Conservation (phyloP, 495 filamentous ascomycete genomes). For the Durotheca rogersii region DNA sequence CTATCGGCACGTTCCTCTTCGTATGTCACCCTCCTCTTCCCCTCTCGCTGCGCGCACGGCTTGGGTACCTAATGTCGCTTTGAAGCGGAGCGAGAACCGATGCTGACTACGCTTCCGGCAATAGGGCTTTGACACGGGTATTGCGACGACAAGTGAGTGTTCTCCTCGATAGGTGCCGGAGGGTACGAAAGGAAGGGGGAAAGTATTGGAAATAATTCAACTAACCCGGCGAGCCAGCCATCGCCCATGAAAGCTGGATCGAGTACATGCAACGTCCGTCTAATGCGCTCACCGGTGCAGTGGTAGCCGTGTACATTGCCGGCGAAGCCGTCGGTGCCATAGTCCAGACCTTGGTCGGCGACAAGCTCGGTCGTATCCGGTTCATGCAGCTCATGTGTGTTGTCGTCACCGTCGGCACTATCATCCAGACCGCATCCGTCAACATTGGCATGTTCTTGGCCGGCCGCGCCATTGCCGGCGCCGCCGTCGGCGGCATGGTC, state of each 20-base stretch:
- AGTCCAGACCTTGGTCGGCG: slow-evolving; percentile 54
- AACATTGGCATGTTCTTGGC: slow-evolving; percentile 63
- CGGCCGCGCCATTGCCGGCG: slow-evolving; percentile 56
- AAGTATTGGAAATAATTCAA: slow-evolving; percentile 1
- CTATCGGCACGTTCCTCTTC: slow-evolving; percentile 59
- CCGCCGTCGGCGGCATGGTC: slow-evolving; percentile 57
- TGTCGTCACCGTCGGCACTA: slow-evolving; percentile 57
- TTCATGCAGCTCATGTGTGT: slow-evolving; percentile 61
- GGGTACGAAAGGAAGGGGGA: neutral
- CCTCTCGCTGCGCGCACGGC: no score
- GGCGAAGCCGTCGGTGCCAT: slow-evolving; percentile 58
- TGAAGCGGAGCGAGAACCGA: no score
- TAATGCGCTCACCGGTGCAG: slow-evolving; percentile 57
- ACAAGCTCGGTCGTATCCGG: slow-evolving; percentile 57
- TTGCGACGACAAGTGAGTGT: slow-evolving; percentile 60
- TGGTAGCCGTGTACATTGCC: slow-evolving; percentile 62
- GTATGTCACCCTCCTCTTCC: slow-evolving; percentile 36
- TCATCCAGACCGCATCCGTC: slow-evolving; percentile 57
- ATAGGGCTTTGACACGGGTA: slow-evolving; percentile 60
- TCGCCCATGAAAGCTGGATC: slow-evolving; percentile 61
- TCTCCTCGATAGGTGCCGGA: neutral
- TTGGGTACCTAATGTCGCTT: no score
- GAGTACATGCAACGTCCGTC: slow-evolving; percentile 59
- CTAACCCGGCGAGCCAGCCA: slow-evolving; percentile 41
- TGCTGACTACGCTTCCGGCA: slow-evolving; percentile 1